Conservation (phyloP, 2,329 filamentous ascomycete genomes). For the Didymella arachidicola region DNA sequence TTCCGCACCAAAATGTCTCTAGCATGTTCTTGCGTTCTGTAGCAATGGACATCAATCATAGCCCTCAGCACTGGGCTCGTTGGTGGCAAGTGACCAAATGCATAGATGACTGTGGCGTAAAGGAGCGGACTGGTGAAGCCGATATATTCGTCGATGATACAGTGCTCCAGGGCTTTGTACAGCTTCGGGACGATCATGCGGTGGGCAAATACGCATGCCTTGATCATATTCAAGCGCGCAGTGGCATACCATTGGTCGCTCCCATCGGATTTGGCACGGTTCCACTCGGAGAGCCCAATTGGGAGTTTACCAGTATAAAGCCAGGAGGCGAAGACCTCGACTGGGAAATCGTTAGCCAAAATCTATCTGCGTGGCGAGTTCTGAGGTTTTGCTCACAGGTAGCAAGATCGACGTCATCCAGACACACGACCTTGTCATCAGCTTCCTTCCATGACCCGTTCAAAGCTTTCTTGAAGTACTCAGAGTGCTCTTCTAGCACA, state of each 20-base stretch:
- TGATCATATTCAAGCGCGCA: not conserved
- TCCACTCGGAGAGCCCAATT: not conserved
- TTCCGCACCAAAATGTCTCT: too few species aligned
- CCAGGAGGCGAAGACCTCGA: not conserved
- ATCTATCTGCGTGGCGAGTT: too few species aligned
- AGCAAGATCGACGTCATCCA: not conserved
- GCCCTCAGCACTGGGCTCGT: not conserved
- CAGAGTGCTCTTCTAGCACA: not conserved
- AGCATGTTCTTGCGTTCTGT: too few species aligned
- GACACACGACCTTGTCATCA: not conserved
- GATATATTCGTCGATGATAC: not conserved
- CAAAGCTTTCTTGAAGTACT: conserved; percentile 9
- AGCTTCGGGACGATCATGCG: not conserved
- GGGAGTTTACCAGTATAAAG: not conserved
- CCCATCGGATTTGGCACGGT: not conserved
- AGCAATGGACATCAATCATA: not conserved
- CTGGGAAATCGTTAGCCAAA: not conserved
- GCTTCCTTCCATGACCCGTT: conserved; percentile 1
- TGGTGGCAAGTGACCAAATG: not conserved
- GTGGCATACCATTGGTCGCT: not conserved
- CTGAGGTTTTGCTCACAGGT: not conserved
- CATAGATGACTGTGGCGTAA: not conserved
- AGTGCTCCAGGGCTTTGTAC: not conserved
- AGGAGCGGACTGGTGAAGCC: too few species aligned
- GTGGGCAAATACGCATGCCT: not conserved